Evolutionary conservation across 306 rosid species (phyloP).

Genomic region (Malus sylvestris): DNA sequence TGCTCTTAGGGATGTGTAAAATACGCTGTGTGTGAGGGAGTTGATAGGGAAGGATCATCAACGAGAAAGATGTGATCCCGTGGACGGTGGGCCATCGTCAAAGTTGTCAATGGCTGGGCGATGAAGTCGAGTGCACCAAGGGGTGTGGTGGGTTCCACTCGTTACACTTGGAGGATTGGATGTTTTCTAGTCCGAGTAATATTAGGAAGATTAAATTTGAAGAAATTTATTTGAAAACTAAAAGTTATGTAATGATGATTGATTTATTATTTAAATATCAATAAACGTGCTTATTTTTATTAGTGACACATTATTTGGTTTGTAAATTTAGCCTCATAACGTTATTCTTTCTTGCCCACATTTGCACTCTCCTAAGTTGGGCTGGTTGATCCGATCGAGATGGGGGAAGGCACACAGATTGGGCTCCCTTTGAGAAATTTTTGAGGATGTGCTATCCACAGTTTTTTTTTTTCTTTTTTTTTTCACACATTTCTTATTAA

Average conservation of each 20-base stretch:
- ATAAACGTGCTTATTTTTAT: no score
- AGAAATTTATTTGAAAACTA: no score
- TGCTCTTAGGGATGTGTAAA: neutral
- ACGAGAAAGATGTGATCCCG: constrained; percentile 8
- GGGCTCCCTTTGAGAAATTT: neutral
- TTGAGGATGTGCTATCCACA: no score
- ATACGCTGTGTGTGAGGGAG: neutral
- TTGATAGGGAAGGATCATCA: neutral
- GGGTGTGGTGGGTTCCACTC: constrained; percentile 3
- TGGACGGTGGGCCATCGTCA: constrained; percentile 22
- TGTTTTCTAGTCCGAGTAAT: neutral
- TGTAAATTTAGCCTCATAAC: no score
- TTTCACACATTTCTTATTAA: no score
- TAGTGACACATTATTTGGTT: no score
- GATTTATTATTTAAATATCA: no score
- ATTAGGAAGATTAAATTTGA: no score
- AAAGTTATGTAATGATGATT: no score
- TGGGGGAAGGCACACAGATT: neutral
- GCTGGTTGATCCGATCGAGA: constrained; percentile 5
- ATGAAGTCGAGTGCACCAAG: constrained; percentile 25
- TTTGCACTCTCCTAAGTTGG: neutral
- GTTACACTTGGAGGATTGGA: constrained; percentile 4
- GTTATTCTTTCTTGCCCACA: neutral
- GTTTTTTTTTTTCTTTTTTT: no score
- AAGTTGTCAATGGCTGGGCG: constrained; percentile 25